Base-by-base conservation (phyloP, 768 basidiomycete genomes). In the Leucosporidium creatinivorum region DNA sequence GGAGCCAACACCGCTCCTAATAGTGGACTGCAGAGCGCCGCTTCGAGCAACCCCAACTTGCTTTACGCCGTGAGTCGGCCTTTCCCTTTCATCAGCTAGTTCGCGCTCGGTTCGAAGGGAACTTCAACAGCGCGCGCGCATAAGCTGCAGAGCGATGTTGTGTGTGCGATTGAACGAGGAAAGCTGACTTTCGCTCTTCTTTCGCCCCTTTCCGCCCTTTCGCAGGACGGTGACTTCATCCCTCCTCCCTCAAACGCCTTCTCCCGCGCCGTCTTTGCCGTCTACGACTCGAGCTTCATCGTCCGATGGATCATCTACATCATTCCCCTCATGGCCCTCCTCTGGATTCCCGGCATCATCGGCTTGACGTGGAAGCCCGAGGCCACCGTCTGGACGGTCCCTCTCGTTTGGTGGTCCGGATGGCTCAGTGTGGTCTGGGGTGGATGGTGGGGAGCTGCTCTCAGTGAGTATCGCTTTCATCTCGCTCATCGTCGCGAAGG, bases 391-490 rank as follows among this genome's bases (percentile, higher is more conserved):
- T 81, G 80, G 80, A 62, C 69, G 44, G 83, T 80, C 62, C 51
- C 70, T 47, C 73, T 78, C 25, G 9, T 66, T 52, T 68, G 52
- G 50, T 67, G 56, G 58, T 25, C 49, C 36, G 85, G 91, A 65
- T 94, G 90, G 89, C 79, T 92, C 33, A 84, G 82, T 49, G 84
- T 93, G 39, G 79, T 84, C 7, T 94, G 91, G 91, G 84, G 69
- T 84, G 86, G 88, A 23, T 93, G 89, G 87, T 93, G 90, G 90
- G 84, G 79, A n/a, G 80, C 86, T 2, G 81, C 88, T 26, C 89
- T 89, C 15, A 75, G 78, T 36, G 81, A 49, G 66, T 33, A 47
- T 48, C 49, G 48, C 36, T 36, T 33, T 33, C 66, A 31, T 62
- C 66, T 33, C 4, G 63, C 62, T 54, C 52, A 21, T 25, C 54